Percentiles rank a stretch among this genome's conserved stretches.
Evolutionary conservation across 768 basidiomycete genomes (phyloP).

Genomic region (Lactifluus rugatus): DNA sequence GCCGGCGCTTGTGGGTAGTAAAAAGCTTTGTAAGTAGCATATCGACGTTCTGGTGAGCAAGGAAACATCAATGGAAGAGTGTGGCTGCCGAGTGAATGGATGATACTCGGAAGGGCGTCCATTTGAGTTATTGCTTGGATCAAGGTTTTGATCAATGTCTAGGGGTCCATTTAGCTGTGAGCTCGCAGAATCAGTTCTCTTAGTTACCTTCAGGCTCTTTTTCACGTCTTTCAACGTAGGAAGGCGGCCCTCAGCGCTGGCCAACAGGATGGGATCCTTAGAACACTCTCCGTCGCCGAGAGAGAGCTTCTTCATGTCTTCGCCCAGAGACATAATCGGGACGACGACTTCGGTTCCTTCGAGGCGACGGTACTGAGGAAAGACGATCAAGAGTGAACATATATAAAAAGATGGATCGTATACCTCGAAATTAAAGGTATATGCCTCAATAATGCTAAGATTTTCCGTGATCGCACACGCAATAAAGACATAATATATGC

Average conservation of each 20-base stretch:
- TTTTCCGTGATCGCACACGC: constrained; percentile 1
- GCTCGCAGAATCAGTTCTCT: background rate
- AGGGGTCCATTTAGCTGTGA: constrained; percentile 1
- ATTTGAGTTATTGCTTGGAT: constrained; percentile 72
- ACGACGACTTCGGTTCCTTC: constrained; percentile 50
- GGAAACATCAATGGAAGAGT: background rate
- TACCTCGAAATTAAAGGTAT: constrained; percentile 73
- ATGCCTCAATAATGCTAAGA: constrained; percentile 72
- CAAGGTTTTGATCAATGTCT: constrained; percentile 70
- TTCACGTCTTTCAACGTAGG: constrained; percentile 79
- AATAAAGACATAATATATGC: constrained; percentile 24
- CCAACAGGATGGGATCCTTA: constrained; percentile 50
- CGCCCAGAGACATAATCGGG: constrained; percentile 67
- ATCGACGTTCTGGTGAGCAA: constrained; percentile 53
- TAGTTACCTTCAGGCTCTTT: constrained; percentile 64
- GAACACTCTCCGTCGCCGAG: constrained; percentile 28
- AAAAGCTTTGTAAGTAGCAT: constrained; percentile 81
- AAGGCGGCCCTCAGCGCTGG: constrained; percentile 46
- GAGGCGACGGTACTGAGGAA: constrained; percentile 52
- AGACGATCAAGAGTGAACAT: background rate
- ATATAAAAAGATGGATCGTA: background rate
- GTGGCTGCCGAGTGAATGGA: background rate
- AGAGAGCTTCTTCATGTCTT: constrained; percentile 44
- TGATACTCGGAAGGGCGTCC: constrained; percentile 67
- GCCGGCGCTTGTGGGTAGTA: constrained; percentile 71